Evolutionary conservation across 192 early-diverging fungal genomes (phyloP).

Genomic region (Rhizophlyctis rosea): DNA sequence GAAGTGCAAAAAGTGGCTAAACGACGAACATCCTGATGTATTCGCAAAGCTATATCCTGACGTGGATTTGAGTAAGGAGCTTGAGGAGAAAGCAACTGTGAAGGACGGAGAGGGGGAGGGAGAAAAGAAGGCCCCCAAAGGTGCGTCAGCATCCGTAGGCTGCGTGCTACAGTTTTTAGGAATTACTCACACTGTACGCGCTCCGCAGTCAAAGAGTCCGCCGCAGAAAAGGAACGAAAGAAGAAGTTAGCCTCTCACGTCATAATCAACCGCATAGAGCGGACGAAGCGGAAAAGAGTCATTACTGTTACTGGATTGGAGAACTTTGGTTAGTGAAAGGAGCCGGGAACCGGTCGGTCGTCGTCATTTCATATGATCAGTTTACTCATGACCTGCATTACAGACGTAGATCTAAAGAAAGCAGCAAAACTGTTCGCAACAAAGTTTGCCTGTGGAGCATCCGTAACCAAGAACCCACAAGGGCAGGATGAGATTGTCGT

Average conservation of each 20-base stretch:
- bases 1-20: constrained; percentile 80
- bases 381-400: constrained; percentile 10
- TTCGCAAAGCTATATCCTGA: constrained; percentile 59
- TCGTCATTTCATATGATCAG: background rate
- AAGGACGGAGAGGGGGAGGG: constrained; percentile 7
- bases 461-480: constrained; percentile 83
- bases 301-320: constrained; percentile 83
- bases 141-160: too few species aligned
- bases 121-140: background rate
- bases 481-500: constrained; percentile 95
- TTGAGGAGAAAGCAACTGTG: constrained; percentile 5
- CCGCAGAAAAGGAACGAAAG: constrained; percentile 72
- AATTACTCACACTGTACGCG: background rate
- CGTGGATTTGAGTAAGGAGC: constrained; percentile 5
- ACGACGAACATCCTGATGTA: constrained; percentile 53
- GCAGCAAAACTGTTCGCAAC: constrained; percentile 94
- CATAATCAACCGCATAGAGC: constrained; percentile 81
- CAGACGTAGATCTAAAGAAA: constrained; percentile 93
- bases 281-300: constrained; percentile 91
- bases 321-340: constrained; percentile 80
- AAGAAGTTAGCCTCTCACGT: constrained; percentile 40
- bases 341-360: background rate
- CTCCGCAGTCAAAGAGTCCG: constrained; percentile 42
- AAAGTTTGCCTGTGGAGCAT: constrained; percentile 94
- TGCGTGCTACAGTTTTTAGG: background rate